Percentiles rank a stretch among this genome's conserved stretches.
Evolutionary conservation across 2,329 filamentous ascomycete genomes (phyloP).

Genomic region (Penicillium sp.): DNA sequence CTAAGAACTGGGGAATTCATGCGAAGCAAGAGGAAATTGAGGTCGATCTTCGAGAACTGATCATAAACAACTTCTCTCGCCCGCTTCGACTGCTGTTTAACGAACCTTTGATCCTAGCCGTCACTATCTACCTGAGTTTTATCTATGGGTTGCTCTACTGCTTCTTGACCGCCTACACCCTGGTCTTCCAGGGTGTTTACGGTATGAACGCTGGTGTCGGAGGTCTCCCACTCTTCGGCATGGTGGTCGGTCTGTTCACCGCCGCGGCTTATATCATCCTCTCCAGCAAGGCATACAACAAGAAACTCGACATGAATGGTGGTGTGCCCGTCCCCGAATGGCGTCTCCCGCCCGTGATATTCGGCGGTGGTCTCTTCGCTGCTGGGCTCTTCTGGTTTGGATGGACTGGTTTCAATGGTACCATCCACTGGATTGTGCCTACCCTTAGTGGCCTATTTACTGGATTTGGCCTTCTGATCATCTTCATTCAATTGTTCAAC

Average conservation of each 20-base stretch:
- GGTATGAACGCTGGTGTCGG: constrained; percentile 67
- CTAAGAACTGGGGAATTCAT: constrained; percentile 60
- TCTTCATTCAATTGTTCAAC: constrained; percentile 59
- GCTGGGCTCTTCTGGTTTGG: constrained; percentile 75
- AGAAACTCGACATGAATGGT: constrained; percentile 56
- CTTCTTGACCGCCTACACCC: constrained; percentile 40
- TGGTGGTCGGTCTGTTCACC: constrained; percentile 71
- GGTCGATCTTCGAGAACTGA: constrained; percentile 51
- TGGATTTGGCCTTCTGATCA: constrained; percentile 58
- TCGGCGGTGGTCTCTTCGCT: constrained; percentile 54
- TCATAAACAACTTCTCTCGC: constrained; percentile 54
- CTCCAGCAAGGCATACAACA: constrained; percentile 52
- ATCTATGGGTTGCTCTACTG: constrained; percentile 39
- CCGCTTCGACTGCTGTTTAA: constrained; percentile 47
- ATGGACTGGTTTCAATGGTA: constrained; percentile 61
- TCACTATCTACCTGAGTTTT: constrained; percentile 43
- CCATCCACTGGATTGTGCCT: constrained; percentile 43
- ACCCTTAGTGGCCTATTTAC: constrained; percentile 53
- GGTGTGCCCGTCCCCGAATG: constrained; percentile 58
- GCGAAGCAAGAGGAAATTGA: constrained; percentile 56
- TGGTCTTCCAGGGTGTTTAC: constrained; percentile 56
- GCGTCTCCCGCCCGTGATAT: constrained; percentile 56
- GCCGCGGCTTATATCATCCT: constrained; percentile 58
- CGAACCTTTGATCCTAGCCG: constrained; percentile 45
- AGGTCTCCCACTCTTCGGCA: constrained; percentile 80